Evolutionary conservation across 139 green algal species (phyloP).

Genomic region (Yamagishiella unicocca): DNA sequence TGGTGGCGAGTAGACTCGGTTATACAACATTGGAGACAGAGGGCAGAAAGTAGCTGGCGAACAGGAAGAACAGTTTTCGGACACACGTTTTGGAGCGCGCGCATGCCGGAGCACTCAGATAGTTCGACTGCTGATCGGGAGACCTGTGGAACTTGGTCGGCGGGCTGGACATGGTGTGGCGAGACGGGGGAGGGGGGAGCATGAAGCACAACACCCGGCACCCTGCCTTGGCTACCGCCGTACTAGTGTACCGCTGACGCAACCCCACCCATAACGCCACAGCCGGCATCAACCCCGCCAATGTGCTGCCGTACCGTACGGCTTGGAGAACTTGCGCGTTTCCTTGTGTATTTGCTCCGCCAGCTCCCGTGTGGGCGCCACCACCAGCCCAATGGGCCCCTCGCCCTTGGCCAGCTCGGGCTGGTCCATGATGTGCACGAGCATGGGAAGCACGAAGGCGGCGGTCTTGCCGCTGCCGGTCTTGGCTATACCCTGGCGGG

Average conservation of each 20-base stretch:
- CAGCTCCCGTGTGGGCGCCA: slow-evolving; percentile 92
- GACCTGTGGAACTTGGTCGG: too few relatives aligned
- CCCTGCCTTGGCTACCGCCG: too few relatives aligned
- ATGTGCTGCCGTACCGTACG: slow-evolving; percentile 56
- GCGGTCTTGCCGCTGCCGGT: slow-evolving; percentile 93
- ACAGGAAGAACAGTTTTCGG: too few relatives aligned
- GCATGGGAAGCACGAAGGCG: slow-evolving; percentile 89
- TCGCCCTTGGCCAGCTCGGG: slow-evolving; percentile 77
- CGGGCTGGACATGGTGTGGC: not conserved
- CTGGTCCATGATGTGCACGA: slow-evolving; percentile 86
- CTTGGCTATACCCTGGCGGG: slow-evolving; percentile 83
- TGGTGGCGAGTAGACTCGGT: too few relatives aligned
- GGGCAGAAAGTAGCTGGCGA: too few relatives aligned
- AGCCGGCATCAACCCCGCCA: too few relatives aligned
- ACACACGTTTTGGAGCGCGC: too few relatives aligned
- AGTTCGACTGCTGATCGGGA: too few relatives aligned
- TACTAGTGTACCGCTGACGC: too few relatives aligned
- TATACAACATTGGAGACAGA: too few relatives aligned
- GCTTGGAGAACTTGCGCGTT: slow-evolving; percentile 63
- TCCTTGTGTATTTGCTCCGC: slow-evolving; percentile 95
- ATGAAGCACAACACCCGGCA: not conserved
- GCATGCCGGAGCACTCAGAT: too few relatives aligned
- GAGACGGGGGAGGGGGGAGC: not conserved
- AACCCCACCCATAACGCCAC: too few relatives aligned
- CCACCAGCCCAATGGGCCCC: slow-evolving; percentile 90